Evolutionary conservation across 1,284 basidiomycete genomes (phyloP).

Genomic region (Sanghuangporus sanghuang): DNA sequence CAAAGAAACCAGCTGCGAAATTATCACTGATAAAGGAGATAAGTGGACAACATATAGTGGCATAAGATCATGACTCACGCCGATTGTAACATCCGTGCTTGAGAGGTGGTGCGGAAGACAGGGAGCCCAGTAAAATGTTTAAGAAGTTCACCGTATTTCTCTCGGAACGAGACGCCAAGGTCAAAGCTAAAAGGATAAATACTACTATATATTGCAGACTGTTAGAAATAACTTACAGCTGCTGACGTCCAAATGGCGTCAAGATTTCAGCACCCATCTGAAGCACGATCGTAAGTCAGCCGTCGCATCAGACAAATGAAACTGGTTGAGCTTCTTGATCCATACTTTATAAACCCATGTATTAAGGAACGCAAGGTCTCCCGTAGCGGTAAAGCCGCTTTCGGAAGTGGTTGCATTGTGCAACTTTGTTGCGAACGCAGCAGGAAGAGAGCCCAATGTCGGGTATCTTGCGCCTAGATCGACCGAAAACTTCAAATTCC

Average conservation of each 20-base stretch:
- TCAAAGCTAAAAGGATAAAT: conserved; percentile 33
- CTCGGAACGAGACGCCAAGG: conserved; percentile 42
- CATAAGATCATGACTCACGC: conserved; percentile 33
- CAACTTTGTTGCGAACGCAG: conserved; percentile 9
- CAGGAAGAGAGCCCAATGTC: conserved; percentile 8
- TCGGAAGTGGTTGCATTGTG: conserved; percentile 11
- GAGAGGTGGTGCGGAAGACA: conserved; percentile 57
- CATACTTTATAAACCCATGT: conserved; percentile 26
- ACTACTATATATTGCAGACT: not conserved
- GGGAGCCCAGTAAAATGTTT: conserved; percentile 47
- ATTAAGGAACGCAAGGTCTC: conserved; percentile 33
- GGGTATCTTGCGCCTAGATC: conserved; percentile 13
- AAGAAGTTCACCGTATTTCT: conserved; percentile 54
- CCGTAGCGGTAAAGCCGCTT: conserved; percentile 22
- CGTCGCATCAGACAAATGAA: not conserved
- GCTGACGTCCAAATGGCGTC: conserved; percentile 51
- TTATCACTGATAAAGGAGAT: conserved; percentile 31
- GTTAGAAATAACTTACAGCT: conserved; percentile 35
- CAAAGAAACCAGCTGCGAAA: conserved; percentile 60
- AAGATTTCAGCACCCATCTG: conserved; percentile 54
- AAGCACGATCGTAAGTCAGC: conserved; percentile 32
- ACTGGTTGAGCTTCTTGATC: not conserved
- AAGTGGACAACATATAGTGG: not conserved
- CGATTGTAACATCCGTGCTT: conserved; percentile 50
- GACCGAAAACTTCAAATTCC: conserved; percentile 34